Evolutionary conservation across 1,284 basidiomycete species (phyloP).

Genomic region (Leccinum huronense): DNA sequence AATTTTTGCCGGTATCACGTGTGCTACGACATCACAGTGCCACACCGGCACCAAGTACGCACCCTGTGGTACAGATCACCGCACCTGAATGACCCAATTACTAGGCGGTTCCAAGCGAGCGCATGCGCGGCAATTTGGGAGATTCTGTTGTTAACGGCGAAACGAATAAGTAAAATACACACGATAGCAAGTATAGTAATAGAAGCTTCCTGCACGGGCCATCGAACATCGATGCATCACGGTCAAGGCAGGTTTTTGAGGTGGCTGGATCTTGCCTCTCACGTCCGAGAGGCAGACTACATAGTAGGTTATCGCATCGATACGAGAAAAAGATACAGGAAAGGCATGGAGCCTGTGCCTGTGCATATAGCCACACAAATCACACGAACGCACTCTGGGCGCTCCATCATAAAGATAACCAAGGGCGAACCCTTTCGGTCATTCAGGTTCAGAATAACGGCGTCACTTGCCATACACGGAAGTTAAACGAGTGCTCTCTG

Average conservation of each 20-base stretch:
- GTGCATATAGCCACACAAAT: slow-evolving; percentile 19
- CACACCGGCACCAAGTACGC: slow-evolving; percentile 3
- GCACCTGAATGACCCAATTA: slow-evolving; percentile 10
- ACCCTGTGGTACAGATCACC: background rate
- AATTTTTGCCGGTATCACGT: slow-evolving; percentile 31
- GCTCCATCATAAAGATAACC: slow-evolving; percentile 12
- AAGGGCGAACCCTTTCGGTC: slow-evolving; percentile 12
- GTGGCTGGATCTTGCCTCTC: slow-evolving; percentile 13
- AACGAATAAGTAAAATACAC: slow-evolving; percentile 4
- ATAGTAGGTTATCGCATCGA: slow-evolving; percentile 5
- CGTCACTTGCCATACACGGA: slow-evolving; percentile 11
- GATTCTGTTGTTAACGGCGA: slow-evolving; percentile 12
- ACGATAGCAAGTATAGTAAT: slow-evolving; percentile 22
- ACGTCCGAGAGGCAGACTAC: slow-evolving; percentile 8
- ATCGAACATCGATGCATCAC: slow-evolving; percentile 15
- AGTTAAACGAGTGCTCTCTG: slow-evolving; percentile 8
- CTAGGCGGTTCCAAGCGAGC: slow-evolving; percentile 6
- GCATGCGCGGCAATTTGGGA: slow-evolving; percentile 1
- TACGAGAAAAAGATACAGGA: slow-evolving; percentile 9
- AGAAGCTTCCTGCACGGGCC: slow-evolving; percentile 3
- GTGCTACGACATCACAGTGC: slow-evolving; percentile 6
- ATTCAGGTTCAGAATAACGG: slow-evolving; percentile 17
- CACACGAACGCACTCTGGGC: background rate
- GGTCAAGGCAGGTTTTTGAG: slow-evolving; percentile 1
- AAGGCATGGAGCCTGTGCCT: slow-evolving; percentile 23